Evolutionary conservation across 192 early-diverging fungal species (phyloP).

Genomic region (Dispira parvispora): DNA sequence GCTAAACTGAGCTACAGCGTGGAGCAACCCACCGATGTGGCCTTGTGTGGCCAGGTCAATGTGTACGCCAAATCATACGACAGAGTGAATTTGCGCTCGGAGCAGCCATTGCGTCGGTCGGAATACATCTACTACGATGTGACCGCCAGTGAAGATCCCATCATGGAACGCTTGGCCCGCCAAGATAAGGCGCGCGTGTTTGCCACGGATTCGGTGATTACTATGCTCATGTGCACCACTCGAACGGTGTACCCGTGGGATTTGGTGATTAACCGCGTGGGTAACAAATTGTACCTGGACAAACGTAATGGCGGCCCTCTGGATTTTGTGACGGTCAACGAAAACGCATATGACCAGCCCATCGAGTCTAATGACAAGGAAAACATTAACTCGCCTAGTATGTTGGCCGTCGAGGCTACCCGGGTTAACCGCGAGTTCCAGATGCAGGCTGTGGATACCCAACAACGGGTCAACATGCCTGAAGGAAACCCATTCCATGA

Average conservation of each 20-base stretch:
- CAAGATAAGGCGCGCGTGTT: slow-evolving; percentile 47
- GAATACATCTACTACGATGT: slow-evolving; percentile 54
- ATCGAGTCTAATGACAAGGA: slow-evolving; percentile 78
- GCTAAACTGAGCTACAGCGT: slow-evolving; percentile 64
- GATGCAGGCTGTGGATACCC: slow-evolving; percentile 50
- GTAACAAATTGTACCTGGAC: slow-evolving; percentile 75
- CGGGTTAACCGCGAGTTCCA: slow-evolving; percentile 72
- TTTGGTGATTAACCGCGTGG: slow-evolving; percentile 71
- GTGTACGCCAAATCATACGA: slow-evolving; percentile 73
- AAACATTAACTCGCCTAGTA: slow-evolving; percentile 68
- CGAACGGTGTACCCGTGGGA: slow-evolving; percentile 93
- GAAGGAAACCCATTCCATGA: slow-evolving; percentile 62
- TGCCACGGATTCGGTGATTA: slow-evolving; percentile 79
- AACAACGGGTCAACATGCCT: slow-evolving; percentile 33
- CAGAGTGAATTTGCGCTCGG: slow-evolving; percentile 63
- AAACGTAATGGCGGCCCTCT: slow-evolving; percentile 67
- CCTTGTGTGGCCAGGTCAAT: slow-evolving; percentile 54
- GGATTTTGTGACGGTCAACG: slow-evolving; percentile 86
- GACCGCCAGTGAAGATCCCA: slow-evolving; percentile 75
- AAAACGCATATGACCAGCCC: slow-evolving; percentile 85
- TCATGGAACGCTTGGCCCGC: slow-evolving; percentile 40
- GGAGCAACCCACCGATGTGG: slow-evolving; percentile 64
- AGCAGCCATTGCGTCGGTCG: slow-evolving; percentile 48
- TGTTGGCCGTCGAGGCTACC: slow-evolving; percentile 76
- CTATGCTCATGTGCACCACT: slow-evolving; percentile 82